Evolutionary conservation across 345 rosid species (phyloP), one percentile per base, ranked within the genome.

Genomic region (Boechera divaricarpa): DNA sequence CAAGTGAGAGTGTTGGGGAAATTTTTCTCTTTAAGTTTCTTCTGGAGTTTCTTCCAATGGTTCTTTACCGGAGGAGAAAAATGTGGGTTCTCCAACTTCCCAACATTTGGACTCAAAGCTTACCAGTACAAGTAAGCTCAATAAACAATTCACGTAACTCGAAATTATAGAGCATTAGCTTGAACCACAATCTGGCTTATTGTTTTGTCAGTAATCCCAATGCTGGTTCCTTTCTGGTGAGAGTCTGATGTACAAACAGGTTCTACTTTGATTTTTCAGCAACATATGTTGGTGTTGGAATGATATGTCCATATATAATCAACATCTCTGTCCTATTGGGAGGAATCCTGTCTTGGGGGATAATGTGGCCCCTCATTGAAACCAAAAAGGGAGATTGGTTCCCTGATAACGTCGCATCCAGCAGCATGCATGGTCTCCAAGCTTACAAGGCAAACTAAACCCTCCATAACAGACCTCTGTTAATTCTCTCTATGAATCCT

Each of bases 11-110:
- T 74, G 2, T 72, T 93, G 53, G 89, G 92, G 31, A 91, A 88
- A 74, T 89, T 84, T 83, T 91, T 91, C 80, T 87, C 91, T 31
- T 59, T 91, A 52, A 93, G 98, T 77, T 89, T 93, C 83, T 75
- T 89, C 29, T 93, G 97, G 97, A 91, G 87, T 63, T 91, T 88
- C 83, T 93, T 93, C 74, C 93, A 93, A 48, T 93, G 97, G 98
- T 93, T 93, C 83, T 91, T 81, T 58, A 81, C 88, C 12, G 93
- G 78, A 4, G 90, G 84, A 57, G 88, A 87, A 0, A 69, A 64
- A 9, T 93, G 98, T 49, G 97, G 97, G 10, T 91, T 89, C 72
- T 16, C 44, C 10, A 73, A 28, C 79, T 93, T 93, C 82, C 98
- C 98, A 6, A 85, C 96, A n/a, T 81, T 93, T 32, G 96, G 98